Evolutionary conservation across 1,284 basidiomycete species (phyloP), one percentile per base, ranked within the genome.

Genomic region (Sporisorium scitamineum): DNA sequence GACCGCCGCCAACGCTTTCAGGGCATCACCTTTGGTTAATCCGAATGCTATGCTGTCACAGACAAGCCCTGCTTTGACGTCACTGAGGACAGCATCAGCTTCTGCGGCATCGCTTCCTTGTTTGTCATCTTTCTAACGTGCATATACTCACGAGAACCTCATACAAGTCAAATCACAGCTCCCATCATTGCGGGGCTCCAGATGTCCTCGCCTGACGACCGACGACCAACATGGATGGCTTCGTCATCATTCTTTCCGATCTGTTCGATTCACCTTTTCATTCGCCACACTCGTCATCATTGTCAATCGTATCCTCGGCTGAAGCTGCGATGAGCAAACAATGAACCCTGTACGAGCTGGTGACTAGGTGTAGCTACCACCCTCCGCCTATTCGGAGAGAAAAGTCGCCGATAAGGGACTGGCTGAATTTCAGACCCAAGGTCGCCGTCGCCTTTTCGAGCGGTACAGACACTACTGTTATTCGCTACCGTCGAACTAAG

Each of bases 341-440:
- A 47, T 9, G 13, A n/a, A 8, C 26, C 13, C 20, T 5, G 24
- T 47, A 16, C 24, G 26, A 47, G 14, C 44, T 16, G 22, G 31
- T 10, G 4, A 32, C 18, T 9, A 51, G 48, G 48, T 31, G 29
- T 51, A 32, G 29, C 31, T 6, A 32, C 29, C 5, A 22, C 27
- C 29, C 31, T 18, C 52, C 34, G 22, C 8, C 24, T 39, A 26
- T 10, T 53, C 52, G 52, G 52, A 53, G 22, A 27, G 18, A 39
- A 41, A 53, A 53, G 52, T 53, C 52, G 34, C 52, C 52, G 52
- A 53, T 11, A 37, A 11, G 18, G 31, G 3, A 20, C 10, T 48
- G 37, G n/a, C 39, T n/a, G 18, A 42, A 2, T 42, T 20, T 34
- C 32, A 13, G 14, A n/a, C n/a, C n/a, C n/a, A n/a, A n/a, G n/a